Evolutionary conservation across 1,284 basidiomycete species (phyloP), one percentile per base, ranked within the genome.

Genomic region (Leccinum pachyderme): DNA sequence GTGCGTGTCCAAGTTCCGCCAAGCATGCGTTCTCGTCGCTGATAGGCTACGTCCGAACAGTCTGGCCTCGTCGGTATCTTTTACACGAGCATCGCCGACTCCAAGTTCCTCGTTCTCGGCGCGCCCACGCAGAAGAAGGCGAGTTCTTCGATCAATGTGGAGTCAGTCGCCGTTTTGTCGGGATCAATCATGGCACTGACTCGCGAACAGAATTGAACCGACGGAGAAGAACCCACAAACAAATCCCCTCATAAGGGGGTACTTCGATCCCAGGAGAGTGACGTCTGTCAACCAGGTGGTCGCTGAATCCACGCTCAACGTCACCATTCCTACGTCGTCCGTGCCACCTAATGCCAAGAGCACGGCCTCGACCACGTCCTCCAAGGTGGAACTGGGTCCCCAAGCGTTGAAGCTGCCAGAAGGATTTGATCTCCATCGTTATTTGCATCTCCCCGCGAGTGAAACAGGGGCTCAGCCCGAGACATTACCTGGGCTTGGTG

Each of bases 251-350:
- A 27, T 67, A 5, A 65, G 28, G 2, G 69, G 70, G 12, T 70
- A 65, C 12, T 72, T 71, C 39, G 67, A 69, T 27, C 70, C 70
- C 11, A 62, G 67, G 41, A 61, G 68, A n/a, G 59, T 62, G 29
- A 52, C 52, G 4, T 25, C 47, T 15, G 66, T 72, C 35, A 71
- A 69, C 51, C 69, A 69, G 45, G 57, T 72, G 25, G 45, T 59
- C 11, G 53, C 68, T 37, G 68, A 72, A 46, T 39, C 52, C 24
- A 58, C 59, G 0, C 58, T 52, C 48, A 60, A 72, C 4, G 59
- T 57, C 46, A 60, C 51, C 0, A 59, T 69, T 35, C 69, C 71
- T 15, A 37, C 54, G 2, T 25, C 56, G 2, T 59, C 69, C n/a
- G 29, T 71, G 27, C 63, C 18, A 18, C 18, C 67, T 2, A 50